Conservation (phyloP, 805 yeast genomes). For the Candida tallmaniae region DNA sequence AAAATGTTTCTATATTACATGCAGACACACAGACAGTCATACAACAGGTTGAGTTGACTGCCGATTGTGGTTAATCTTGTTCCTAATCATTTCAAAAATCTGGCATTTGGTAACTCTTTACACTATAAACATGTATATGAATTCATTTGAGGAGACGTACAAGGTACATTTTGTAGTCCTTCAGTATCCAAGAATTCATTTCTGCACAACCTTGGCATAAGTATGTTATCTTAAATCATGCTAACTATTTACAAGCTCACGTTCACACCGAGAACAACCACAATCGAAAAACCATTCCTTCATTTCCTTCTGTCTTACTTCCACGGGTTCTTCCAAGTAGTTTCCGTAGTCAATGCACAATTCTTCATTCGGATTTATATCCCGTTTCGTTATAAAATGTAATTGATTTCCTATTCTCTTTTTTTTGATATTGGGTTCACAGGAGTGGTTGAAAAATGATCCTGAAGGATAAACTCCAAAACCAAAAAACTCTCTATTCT, state of each 20-base stretch:
- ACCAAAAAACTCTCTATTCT: slow-evolving; percentile 54
- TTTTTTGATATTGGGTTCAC: slow-evolving; percentile 52
- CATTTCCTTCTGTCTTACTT: slow-evolving; percentile 39
- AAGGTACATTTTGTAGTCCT: too few relatives aligned
- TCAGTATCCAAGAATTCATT: not conserved
- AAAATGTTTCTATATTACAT: too few relatives aligned
- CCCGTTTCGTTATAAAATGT: slow-evolving; percentile 37
- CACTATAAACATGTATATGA: too few relatives aligned
- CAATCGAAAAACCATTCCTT: slow-evolving; percentile 59
- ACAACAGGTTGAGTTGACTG: too few relatives aligned
- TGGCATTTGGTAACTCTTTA: too few relatives aligned
- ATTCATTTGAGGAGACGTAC: too few relatives aligned
- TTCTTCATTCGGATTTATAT: slow-evolving; percentile 43
- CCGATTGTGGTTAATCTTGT: too few relatives aligned
- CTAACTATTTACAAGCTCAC: slow-evolving; percentile 13
- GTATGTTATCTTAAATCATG: too few relatives aligned
- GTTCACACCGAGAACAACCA: slow-evolving; percentile 44
- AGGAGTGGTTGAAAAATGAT: slow-evolving; percentile 65
- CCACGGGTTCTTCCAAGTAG: slow-evolving; percentile 34
- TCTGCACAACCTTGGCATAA: too few relatives aligned
- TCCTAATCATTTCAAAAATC: too few relatives aligned
- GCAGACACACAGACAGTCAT: too few relatives aligned
- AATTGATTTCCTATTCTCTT: slow-evolving; percentile 35
- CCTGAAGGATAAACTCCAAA: slow-evolving; percentile 58
- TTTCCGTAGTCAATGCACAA: slow-evolving; percentile 62